phyloP scores from a whole-genome alignment of 2,329 filamentous ascomycete genomes.

The Hansfordia pulvinata region DNA sequence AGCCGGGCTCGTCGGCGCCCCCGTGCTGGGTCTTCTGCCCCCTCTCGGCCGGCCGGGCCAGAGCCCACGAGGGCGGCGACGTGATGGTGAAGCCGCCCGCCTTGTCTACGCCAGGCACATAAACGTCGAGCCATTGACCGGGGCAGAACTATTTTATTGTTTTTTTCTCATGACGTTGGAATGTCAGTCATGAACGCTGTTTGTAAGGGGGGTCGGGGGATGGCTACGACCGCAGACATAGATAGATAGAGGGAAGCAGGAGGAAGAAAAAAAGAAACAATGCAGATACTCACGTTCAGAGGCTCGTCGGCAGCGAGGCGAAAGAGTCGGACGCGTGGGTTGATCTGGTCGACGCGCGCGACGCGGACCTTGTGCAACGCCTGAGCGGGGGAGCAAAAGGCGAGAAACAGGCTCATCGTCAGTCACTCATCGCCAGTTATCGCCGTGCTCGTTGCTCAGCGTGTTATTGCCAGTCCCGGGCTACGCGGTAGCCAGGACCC shows the following conservation, averaged over 20 bases:
- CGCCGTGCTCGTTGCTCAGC: too few species aligned
- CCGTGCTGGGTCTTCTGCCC: background rate
- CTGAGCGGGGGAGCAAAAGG: too few species aligned
- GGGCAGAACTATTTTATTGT: constrained; percentile 49
- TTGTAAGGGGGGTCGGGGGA: too few species aligned
- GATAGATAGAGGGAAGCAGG: too few species aligned
- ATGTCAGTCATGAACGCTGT: too few species aligned
- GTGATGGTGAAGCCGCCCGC: constrained; percentile 85
- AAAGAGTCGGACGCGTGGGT: constrained; percentile 54
- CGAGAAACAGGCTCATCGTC: too few species aligned
- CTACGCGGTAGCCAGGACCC: too few species aligned
- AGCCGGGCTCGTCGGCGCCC: constrained; percentile 16
- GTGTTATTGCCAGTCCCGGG: too few species aligned
- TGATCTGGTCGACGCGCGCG: constrained; percentile 47
- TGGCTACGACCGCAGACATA: too few species aligned
- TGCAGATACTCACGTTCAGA: constrained; percentile 28
- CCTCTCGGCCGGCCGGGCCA: constrained; percentile 6
- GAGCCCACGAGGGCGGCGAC: constrained; percentile 49
- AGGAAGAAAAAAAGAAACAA: constrained; percentile 4
- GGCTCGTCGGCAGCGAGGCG: constrained; percentile 35
- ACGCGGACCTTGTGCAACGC: constrained; percentile 52
- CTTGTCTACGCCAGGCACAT: constrained; percentile 53
- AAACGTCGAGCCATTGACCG: constrained; percentile 82
- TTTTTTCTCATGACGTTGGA: constrained; percentile 8
- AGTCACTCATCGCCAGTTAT: too few species aligned